A percentile compares a stretch with the other conserved stretches of the same genome.
phyloP scores from a whole-genome alignment of 805 yeast genomes.

The Zygotorulaspora danielsina region DNA sequence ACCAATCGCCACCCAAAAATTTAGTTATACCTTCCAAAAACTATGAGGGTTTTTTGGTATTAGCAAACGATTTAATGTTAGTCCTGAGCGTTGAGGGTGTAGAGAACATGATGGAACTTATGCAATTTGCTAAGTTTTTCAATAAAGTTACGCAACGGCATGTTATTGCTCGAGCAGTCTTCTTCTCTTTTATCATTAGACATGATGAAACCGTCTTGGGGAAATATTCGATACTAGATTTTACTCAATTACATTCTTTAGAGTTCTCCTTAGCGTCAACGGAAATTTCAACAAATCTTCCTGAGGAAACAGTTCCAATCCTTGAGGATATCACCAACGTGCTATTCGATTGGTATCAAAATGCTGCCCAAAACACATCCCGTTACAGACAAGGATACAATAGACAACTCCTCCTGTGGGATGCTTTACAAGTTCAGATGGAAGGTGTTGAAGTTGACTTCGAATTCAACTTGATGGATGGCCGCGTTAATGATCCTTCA shows the following conservation, averaged over 20 bases:
- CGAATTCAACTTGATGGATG: conserved; percentile 35
- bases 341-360: conserved; percentile 42
- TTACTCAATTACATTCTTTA: conserved; percentile 42
- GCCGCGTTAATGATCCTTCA: conserved; percentile 29
- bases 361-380: conserved; percentile 62
- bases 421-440: conserved; percentile 70
- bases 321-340: conserved; percentile 47
- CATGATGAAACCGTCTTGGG: conserved; percentile 62
- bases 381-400: conserved; percentile 75
- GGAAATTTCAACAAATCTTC: conserved; percentile 1
- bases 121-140: conserved; percentile 35
- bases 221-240: conserved; percentile 37
- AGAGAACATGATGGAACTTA: conserved; percentile 30
- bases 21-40: conserved; percentile 34
- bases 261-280: conserved; percentile 33
- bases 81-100: conserved; percentile 36
- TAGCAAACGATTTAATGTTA: conserved; percentile 40
- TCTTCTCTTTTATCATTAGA: conserved; percentile 57
- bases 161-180: conserved; percentile 54
- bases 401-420: conserved; percentile 58
- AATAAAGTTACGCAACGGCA: conserved; percentile 36
- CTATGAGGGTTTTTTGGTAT: conserved; percentile 24
- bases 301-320: conserved; percentile 14
- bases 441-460: conserved; percentile 58
- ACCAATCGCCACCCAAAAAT: conserved; percentile 44